phyloP scores from a whole-genome alignment of 2,329 filamentous ascomycete genomes.

The Sclerotinia spermophila region DNA sequence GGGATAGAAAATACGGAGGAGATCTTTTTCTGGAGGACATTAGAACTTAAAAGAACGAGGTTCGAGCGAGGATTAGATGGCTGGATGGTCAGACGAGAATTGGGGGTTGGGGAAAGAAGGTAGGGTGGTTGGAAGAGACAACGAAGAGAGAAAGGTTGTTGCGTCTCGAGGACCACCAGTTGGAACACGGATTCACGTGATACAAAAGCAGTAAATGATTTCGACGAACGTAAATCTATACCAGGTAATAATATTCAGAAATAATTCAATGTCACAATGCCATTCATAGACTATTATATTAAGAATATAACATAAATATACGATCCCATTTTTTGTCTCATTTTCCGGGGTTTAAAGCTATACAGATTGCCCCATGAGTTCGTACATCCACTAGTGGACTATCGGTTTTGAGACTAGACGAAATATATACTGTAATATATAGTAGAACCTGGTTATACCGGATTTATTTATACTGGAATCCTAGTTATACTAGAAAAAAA shows the following conservation, averaged over 20 bases:
- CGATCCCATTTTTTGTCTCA: no score
- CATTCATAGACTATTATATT: not conserved
- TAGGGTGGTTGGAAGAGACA: not conserved
- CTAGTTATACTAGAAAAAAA: no score
- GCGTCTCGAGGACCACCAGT: not conserved
- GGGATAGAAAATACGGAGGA: not conserved
- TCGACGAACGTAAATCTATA: not conserved
- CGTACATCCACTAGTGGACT: not conserved
- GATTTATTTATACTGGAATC: no score
- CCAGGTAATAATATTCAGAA: not conserved
- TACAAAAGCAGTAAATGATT: not conserved
- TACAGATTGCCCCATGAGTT: not conserved
- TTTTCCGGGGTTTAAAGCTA: not conserved
- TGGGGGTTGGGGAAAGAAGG: not conserved
- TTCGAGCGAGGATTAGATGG: not conserved
- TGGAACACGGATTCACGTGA: not conserved
- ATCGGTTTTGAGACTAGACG: not conserved
- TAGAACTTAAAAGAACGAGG: not conserved
- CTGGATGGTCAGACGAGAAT: not conserved
- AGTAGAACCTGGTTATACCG: no score
- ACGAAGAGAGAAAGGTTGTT: not conserved
- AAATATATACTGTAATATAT: no score
- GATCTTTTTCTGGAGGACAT: not conserved
- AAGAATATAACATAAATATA: not conserved
- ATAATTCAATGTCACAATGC: not conserved